phyloP scores from a whole-genome alignment of 306 rosid genomes.

The Lathyrus sativus region DNA sequence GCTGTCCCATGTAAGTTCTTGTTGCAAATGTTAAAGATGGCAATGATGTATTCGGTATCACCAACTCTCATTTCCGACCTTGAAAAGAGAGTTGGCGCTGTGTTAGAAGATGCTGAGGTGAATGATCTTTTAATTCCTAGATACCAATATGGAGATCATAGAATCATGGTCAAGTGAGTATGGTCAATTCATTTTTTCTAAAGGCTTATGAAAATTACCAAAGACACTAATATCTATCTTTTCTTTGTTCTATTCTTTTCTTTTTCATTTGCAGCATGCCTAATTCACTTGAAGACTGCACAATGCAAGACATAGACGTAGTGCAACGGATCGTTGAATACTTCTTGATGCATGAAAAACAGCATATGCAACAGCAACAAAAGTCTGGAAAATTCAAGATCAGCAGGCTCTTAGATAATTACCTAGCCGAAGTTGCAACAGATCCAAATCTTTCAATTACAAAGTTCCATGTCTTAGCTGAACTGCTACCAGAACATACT shows the following conservation, averaged over 20 bases:
- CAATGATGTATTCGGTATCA: conserved; percentile 76
- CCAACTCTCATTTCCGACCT: conserved; percentile 85
- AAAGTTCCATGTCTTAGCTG: conserved; percentile 84
- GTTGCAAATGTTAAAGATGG: conserved; percentile 78
- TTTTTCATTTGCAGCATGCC: conserved; percentile 37
- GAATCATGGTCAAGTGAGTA: conserved; percentile 63
- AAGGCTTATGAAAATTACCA: conserved; percentile 21
- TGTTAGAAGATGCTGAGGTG: conserved; percentile 84
- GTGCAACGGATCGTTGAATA: conserved; percentile 87
- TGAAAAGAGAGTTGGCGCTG: conserved; percentile 81
- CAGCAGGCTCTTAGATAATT: conserved; percentile 87
- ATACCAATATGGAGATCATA: conserved; percentile 62
- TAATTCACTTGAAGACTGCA: conserved; percentile 63
- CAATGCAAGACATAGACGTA: conserved; percentile 72
- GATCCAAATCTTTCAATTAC: conserved; percentile 82
- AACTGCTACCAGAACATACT: conserved; percentile 75
- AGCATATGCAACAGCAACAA: conserved; percentile 60
- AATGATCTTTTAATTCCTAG: conserved; percentile 82
- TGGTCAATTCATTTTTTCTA: conserved; percentile 15
- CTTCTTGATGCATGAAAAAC: conserved; percentile 88
- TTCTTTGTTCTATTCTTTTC: conserved; percentile 23
- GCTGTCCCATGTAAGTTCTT: conserved; percentile 84
- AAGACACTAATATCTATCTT: conserved; percentile 31
- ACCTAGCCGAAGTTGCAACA: conserved; percentile 87
- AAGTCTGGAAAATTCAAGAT: conserved; percentile 61